Percentiles rank a stretch among this genome's conserved stretches.
Conservation (phyloP, 352 stramenopile genomes). For the Globisporangium solare region DNA sequence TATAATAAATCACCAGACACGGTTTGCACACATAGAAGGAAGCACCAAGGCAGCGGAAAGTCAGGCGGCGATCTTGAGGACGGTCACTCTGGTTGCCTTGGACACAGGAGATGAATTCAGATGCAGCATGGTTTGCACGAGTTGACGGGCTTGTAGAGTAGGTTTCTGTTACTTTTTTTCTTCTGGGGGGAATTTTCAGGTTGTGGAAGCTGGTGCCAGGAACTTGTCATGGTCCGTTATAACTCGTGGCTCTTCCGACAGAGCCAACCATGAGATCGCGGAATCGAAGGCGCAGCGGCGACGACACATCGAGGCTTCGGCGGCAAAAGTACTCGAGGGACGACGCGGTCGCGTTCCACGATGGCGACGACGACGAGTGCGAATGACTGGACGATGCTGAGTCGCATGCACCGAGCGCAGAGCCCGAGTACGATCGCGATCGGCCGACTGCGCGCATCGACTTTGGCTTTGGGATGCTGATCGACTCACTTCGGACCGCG, state of each 20-base stretch:
- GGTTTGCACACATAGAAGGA: no score
- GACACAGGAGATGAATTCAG: no score
- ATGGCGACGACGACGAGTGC: conserved; percentile 51
- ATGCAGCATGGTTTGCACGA: no score
- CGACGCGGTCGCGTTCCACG: conserved; percentile 27
- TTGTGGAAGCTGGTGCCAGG: neutral
- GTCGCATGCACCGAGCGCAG: conserved; percentile 1
- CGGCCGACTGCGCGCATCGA: conserved; percentile 5
- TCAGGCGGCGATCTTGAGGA: no score
- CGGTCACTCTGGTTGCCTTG: no score
- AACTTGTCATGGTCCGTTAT: conserved; percentile 26
- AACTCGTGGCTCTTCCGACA: conserved; percentile 39
- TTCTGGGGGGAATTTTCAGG: no score
- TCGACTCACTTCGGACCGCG: conserved; percentile 31
- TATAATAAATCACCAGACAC: no score
- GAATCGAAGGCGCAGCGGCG: conserved; percentile 46
- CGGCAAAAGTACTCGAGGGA: conserved; percentile 60
- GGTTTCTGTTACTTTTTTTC: conserved; percentile 1
- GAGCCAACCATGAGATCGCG: conserved; percentile 63
- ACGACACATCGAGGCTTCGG: conserved; percentile 65
- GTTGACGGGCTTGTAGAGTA: neutral
- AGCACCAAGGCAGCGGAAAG: no score
- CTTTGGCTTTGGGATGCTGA: conserved; percentile 40
- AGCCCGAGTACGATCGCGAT: conserved; percentile 3
- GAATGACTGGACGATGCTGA: conserved; percentile 15